Evolutionary conservation across 768 basidiomycete species (phyloP), one percentile per base, ranked within the genome.

Genomic region (Grammothele lineata): DNA sequence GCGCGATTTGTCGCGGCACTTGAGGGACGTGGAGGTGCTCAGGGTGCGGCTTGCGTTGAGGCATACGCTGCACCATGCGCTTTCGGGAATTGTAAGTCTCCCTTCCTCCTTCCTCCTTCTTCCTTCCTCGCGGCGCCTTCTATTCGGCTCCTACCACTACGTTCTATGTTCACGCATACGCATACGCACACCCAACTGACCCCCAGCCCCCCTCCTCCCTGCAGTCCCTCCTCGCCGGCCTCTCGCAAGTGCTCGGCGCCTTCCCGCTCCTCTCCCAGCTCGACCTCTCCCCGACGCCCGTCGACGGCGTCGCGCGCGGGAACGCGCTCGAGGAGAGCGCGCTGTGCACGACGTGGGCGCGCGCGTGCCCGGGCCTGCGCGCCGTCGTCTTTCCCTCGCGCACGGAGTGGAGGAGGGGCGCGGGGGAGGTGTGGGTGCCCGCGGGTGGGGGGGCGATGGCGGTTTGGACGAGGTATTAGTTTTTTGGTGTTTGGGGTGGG

Each of bases 41-140:
- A 72, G 72, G 47, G 70, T 84, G 33, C 71, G 71, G 55, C 74
- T 83, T 37, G 81, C 83, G 17, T 66, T 85, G 26, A 68, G 82
- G 30, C 81, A 85, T 57, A 83, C 82, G 7, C 70, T 85, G 23
- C 82, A 83, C 55, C 80, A 76, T 57, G 70, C 80, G 19, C 70
- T 83, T 48, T 75, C 77, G 19, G 83, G 81, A 41, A 80, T 83
- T 64, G 83, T 83, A 66, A 79, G 83, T 62, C 10, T 37, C 40
- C 36, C 32, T 21, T 35, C 43, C 27, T 17, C n/a, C 33, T 40
- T 45, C 15, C 10, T 38, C 22, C 15, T 36, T 22, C 19, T 35
- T 25, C 27, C 14, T 33, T 18, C 40, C 14, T 34, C 43, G 11
- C 44, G 3, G 10, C 45, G 27, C 27, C n/a, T n/a, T n/a, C n/a